Evolutionary conservation across 2,329 filamentous ascomycete genomes (phyloP).

Genomic region (Neofusicoccum parvum): DNA sequence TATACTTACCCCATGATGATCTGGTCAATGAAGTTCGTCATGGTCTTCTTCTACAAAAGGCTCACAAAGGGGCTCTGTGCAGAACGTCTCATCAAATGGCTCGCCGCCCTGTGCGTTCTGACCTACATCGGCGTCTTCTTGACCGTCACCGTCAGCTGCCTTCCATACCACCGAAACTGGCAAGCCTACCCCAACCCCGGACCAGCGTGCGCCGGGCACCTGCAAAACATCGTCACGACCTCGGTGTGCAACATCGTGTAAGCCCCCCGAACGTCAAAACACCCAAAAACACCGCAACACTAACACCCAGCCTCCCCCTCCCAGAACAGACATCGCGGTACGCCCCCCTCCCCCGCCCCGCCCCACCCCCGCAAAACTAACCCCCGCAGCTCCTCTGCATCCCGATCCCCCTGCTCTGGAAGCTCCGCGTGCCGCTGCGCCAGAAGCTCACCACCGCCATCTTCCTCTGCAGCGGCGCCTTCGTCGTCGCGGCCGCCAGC

Average conservation of each 20-base stretch:
- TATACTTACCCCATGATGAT: conserved; percentile 38
- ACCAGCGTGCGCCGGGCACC: conserved; percentile 31
- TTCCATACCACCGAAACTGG: conserved; percentile 32
- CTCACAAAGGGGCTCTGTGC: neutral
- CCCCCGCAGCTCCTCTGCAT: too few species aligned
- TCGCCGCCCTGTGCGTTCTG: conserved; percentile 24
- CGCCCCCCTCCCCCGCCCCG: too few species aligned
- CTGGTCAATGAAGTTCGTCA: conserved; percentile 37
- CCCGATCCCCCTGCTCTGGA: too few species aligned
- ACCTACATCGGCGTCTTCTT: conserved; percentile 38
- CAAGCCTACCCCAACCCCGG: conserved; percentile 32
- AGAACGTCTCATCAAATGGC: neutral
- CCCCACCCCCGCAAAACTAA: too few species aligned
- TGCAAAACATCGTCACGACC: conserved; percentile 34
- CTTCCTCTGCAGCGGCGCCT: too few species aligned
- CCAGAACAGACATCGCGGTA: too few species aligned
- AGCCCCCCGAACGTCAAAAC: too few species aligned
- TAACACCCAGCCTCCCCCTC: too few species aligned
- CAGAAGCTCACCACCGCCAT: too few species aligned
- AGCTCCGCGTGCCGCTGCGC: too few species aligned
- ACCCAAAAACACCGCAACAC: too few species aligned
- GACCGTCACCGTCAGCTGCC: conserved; percentile 35
- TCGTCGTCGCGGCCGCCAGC: too few species aligned
- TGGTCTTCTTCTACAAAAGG: conserved; percentile 38
- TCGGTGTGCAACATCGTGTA: conserved; percentile 33